Base-by-base conservation (phyloP, 208 protist species). In the Trypanosomatidae sp. region DNA sequence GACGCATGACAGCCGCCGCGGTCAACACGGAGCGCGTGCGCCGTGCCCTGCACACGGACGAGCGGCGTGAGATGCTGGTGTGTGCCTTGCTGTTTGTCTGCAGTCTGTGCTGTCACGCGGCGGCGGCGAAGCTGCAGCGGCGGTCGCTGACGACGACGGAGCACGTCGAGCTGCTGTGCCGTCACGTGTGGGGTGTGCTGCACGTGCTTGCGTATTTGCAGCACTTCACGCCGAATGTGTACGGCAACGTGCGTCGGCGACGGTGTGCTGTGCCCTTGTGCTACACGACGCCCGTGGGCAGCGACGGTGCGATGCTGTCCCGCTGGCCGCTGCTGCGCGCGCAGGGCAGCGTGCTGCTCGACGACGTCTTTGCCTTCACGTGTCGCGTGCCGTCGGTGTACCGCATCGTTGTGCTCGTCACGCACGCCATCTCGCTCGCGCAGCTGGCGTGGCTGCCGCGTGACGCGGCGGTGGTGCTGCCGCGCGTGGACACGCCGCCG, bases 291-390 rank as follows among this genome's bases (percentile, higher is more conserved):
- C 2, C 6, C 4, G 30, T 3, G 13, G n/a, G 30, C 3, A 1
- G 5, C 11, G 7, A 23, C 8, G 37, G 3, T 0, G 13, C 16
- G 16, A 10, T 15, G 37, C n/a, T 48, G 20, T 4, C 13, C 1
- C 25, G 24, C 8, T 48, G 19, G 19, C 19, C 32, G n/a, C 43
- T 78, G 46, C 18, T 66, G 8, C 51, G 48, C 11, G 53, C 63
- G 23, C 67, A 89, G 42, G 40, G 86, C 1, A 66, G 78, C 4
- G 60, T 88, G 41, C 21, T 89, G 5, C 62, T 77, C 1, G 80
- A 89, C 51, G 84, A 92, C 51, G 47, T 89, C 18, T 88, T 92
- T 47, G 80, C 76, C 4, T 89, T 88, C 63, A 81, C 75, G n/a
- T 87, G 61, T 38, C 61, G 64, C 38, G 61, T 89, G 15, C 71